Evolutionary conservation across 257 asterid species (phyloP).

Genomic region (Apocynum venetum): DNA sequence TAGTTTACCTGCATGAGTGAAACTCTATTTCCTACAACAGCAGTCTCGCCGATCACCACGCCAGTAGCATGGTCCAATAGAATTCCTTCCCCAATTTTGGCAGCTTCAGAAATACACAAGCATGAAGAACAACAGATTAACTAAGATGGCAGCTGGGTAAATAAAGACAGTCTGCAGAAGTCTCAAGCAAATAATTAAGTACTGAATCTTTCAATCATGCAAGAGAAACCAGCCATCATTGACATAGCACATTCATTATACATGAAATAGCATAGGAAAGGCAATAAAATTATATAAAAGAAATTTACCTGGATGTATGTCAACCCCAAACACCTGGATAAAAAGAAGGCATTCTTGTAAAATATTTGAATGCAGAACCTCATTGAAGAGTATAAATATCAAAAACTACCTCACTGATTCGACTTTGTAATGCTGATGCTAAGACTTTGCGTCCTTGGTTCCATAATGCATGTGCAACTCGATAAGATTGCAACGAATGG

Average conservation of each 20-base stretch:
- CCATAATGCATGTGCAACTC: conserved; percentile 49
- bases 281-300: neutral
- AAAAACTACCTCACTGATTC: conserved; percentile 40
- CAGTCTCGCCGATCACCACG: conserved; percentile 45
- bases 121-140: neutral
- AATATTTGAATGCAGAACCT: neutral
- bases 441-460: conserved; percentile 39
- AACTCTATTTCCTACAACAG: conserved; percentile 41
- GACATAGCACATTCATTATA: no score
- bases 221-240: neutral
- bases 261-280: neutral
- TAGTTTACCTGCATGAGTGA: conserved; percentile 42
- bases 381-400: conserved; percentile 1
- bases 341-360: neutral
- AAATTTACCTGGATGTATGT: conserved; percentile 42
- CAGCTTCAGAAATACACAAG: conserved; percentile 28
- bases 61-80: conserved; percentile 47
- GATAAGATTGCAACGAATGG: conserved; percentile 42
- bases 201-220: neutral
- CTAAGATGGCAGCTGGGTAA: neutral
- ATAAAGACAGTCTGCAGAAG: neutral
- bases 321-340: conserved; percentile 46
- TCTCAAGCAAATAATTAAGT: neutral
- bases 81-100: conserved; percentile 43
- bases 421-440: conserved; percentile 44